Evolutionary conservation across 805 yeast species (phyloP), one percentile per base, ranked within the genome.

Genomic region (Wickerhamiella cacticola): DNA sequence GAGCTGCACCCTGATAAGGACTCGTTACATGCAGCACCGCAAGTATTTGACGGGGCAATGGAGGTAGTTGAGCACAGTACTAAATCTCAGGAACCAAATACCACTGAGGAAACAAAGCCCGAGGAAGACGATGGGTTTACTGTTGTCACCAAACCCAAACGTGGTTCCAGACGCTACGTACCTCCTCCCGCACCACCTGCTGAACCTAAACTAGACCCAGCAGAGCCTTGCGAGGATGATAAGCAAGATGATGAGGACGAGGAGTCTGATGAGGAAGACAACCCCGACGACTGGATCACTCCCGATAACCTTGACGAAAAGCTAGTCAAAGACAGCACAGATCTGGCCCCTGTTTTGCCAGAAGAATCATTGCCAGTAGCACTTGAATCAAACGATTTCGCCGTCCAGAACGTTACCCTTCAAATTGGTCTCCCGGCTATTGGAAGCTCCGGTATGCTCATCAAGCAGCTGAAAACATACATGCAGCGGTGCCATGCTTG

Each of bases 401-500:
- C 99, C 1, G 85, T 89, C 59, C 99, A 92, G 65, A 92, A 92
- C 64, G 95, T 88, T 13, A 76, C 95, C 1, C 71, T 92, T 67
- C 97, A 89, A 64, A 73, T 92, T 56, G 96, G 96, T 4, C 64
- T 92, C 50, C 82, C 84, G 55, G 70, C 89, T 55, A 81, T 92
- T 78, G 88, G 88, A 64, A 73, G 76, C 68, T 77, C 88, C 1
- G 98, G 98, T 18, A 69, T 79, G 53, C 86, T 80, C 57, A 88
- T 92, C 65, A 81, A 77, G 55, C 76, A 84, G 62, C 82, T 92
- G 28, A 75, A 94, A 62, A 85, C 82, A 68, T 88, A 85, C 63
- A 89, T 89, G 96, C 74, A 84, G 60, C 73, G 99, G 65, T 92
- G 99, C 64, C 96, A 92, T 64, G 99, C 96, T 0, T 92, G 99